A percentile compares a stretch with the other conserved stretches of the same genome.
These are phyloP conservation scores for Nicotiana paniculata DNA, from an alignment of 257 asterid species.

Conservation along the genomic window DNA sequence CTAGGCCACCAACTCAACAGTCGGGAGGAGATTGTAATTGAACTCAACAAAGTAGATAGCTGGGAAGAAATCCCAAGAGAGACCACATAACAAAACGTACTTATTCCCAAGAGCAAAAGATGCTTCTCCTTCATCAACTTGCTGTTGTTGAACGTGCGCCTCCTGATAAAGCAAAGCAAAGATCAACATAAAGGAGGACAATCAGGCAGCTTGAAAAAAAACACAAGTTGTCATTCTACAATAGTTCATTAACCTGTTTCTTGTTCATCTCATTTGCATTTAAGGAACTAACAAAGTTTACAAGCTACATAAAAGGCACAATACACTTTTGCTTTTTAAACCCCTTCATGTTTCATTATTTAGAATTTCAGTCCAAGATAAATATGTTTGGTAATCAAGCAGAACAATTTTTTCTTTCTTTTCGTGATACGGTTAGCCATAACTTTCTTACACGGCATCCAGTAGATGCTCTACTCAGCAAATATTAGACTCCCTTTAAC, in stretches of 20 bases:
- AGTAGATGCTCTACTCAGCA: neutral
- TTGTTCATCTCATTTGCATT: neutral
- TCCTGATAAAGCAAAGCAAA: conserved; percentile 22
- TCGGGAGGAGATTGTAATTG: conserved; percentile 6
- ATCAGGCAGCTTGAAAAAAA: neutral
- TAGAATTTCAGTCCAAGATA: neutral
- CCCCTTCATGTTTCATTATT: neutral
- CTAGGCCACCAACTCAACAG: conserved; percentile 8
- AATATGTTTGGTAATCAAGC: neutral
- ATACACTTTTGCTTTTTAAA: neutral
- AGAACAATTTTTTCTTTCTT: neutral
- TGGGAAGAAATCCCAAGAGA: conserved; percentile 13
- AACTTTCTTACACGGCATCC: neutral
- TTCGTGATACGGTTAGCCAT: neutral
- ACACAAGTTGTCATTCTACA: neutral
- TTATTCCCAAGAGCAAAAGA: conserved; percentile 10
- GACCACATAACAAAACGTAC: conserved; percentile 6
- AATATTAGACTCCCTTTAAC: neutral
- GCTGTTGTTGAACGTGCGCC: conserved; percentile 35
- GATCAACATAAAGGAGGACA: conserved; percentile 13
- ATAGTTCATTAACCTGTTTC: neutral
- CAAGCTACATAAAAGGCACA: neutral
- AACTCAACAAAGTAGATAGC: conserved; percentile 18
- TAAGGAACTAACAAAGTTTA: neutral
- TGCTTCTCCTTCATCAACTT: conserved; percentile 22